Conservation (phyloP, 176 grass and related monocot species). For the Ensete ventricosum region DNA sequence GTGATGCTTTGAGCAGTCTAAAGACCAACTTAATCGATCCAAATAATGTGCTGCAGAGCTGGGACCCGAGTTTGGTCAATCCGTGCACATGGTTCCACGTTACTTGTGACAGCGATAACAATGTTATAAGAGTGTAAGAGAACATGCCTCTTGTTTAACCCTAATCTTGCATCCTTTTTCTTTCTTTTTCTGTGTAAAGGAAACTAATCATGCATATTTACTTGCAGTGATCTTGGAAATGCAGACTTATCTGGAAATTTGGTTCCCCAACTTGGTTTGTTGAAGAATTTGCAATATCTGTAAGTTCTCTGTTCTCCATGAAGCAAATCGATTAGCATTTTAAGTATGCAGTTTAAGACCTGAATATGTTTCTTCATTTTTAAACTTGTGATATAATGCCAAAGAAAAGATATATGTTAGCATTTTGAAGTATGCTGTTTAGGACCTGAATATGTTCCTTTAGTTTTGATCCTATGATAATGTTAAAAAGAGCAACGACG, state of each 20-base stretch:
- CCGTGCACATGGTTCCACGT: conserved; percentile 42
- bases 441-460: not conserved
- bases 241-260: conserved; percentile 31
- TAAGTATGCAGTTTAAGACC: not conserved
- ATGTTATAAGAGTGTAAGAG: conserved; percentile 30
- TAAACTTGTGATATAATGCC: not conserved
- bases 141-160: not conserved
- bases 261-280: conserved; percentile 25
- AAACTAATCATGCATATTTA: not conserved
- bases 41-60: conserved; percentile 27
- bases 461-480: not conserved
- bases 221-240: conserved; percentile 34
- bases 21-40: conserved; percentile 26
- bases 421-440: not conserved
- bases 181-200: not conserved
- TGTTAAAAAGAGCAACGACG: too few species aligned
- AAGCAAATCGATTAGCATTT: not conserved
- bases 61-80: conserved; percentile 36
- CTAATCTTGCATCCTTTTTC: not conserved
- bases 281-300: conserved; percentile 39
- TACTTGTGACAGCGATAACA: conserved; percentile 28
- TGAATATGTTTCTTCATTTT: not conserved
- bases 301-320: conserved; percentile 10
- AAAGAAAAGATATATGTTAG: too few species aligned
- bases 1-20: conserved; percentile 37